phyloP scores from a whole-genome alignment of 352 stramenopile genomes.

The Pythium scleroteichum region DNA sequence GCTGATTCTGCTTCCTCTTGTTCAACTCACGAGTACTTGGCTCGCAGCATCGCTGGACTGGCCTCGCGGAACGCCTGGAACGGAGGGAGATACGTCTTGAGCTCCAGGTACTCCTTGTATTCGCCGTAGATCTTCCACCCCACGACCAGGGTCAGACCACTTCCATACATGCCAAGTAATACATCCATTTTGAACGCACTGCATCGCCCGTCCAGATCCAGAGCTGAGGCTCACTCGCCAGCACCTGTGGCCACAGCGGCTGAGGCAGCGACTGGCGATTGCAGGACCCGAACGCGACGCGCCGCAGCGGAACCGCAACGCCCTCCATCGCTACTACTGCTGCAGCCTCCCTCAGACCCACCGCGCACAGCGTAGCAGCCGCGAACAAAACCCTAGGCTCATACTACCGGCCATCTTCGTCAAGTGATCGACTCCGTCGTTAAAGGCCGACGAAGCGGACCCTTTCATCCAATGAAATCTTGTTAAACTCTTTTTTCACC shows the following conservation, averaged over 20 bases:
- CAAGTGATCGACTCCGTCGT: no score
- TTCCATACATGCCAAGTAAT: no score
- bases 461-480: constrained; percentile 38
- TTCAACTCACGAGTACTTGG: constrained; percentile 35
- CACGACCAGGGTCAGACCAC: no score
- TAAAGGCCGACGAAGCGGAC: no score
- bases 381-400: not conserved
- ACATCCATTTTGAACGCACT: constrained; percentile 10
- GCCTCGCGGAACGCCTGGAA: constrained; percentile 32
- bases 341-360: not conserved
- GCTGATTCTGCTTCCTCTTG: no score
- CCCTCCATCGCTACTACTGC: not conserved
- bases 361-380: not conserved
- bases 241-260: constrained; percentile 32
- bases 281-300: constrained; percentile 38
- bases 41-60: constrained; percentile 28
- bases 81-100: constrained; percentile 25
- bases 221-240: constrained; percentile 27
- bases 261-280: constrained; percentile 35
- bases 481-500: constrained; percentile 16
- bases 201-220: constrained; percentile 44
- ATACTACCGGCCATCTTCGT: no score
- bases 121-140: constrained; percentile 45
- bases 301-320: constrained; percentile 18
- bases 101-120: constrained; percentile 27